A percentile compares a stretch with the other conserved stretches of the same genome.
Conservation (phyloP, 208 protist genomes). For the Acanthamoeba castellanii region DNA sequence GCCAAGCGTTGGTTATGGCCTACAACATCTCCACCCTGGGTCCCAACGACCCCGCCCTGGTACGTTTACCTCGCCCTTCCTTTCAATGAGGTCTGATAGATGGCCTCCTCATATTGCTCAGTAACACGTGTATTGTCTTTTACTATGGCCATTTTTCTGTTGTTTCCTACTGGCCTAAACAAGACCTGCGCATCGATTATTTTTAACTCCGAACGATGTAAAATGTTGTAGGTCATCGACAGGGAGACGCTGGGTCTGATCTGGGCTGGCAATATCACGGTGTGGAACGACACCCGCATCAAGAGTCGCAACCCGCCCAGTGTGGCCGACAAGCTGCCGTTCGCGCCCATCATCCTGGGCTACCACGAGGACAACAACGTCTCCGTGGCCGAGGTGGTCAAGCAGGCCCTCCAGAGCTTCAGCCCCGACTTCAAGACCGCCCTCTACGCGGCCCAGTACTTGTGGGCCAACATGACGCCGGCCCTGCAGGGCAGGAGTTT, state of each 20-base stretch:
- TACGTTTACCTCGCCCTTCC: background rate
- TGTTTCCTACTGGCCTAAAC: no score
- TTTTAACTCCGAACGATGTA: no score
- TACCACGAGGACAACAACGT: background rate
- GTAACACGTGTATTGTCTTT: no score
- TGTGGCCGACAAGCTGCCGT: background rate
- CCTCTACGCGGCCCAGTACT: background rate
- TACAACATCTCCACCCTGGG: background rate
- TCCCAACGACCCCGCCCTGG: background rate
- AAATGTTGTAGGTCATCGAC: background rate
- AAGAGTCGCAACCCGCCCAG: background rate
- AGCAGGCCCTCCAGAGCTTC: conserved; percentile 8
- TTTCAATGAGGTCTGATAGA: background rate
- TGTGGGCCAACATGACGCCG: background rate
- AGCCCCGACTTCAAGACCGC: background rate
- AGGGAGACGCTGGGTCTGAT: conserved; percentile 4
- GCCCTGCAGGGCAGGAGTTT: background rate
- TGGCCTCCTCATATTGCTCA: background rate
- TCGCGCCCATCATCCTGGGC: background rate
- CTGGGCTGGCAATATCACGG: conserved; percentile 4
- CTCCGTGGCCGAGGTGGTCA: background rate
- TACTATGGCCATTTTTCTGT: no score
- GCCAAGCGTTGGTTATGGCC: conserved; percentile 31
- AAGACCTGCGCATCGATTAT: no score
- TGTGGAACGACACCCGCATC: conserved; percentile 40